Base-by-base conservation (phyloP, 345 rosid species). In the Citrus trifoliata region DNA sequence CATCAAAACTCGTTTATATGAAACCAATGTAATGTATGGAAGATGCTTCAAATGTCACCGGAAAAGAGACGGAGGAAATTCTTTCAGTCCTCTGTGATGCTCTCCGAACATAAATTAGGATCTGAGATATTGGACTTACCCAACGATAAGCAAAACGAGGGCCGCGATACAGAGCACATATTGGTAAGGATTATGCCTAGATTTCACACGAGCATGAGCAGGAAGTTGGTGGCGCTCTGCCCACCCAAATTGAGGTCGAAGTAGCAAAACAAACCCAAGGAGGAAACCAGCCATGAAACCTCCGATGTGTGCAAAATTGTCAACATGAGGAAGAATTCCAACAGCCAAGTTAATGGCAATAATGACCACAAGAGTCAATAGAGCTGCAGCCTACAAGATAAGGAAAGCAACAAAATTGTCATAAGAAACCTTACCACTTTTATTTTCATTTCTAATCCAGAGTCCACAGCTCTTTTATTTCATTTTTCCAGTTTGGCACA, bases 281-380 rank as follows among this genome's bases (percentile, higher is more conserved):
- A 93, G 88, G 71, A 93, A 86, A 38, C 98, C 96, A 3, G 95
- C 63, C 63, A 90, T 78, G 83, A 93, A 93, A 67, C 98, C 98
- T 84, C 98, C 98, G 40, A 93, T 88, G 67, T 90, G 98, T 0
- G 99, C 98, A 73, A 92, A 97, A 86, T 97, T 97, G 88, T 94
- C 98, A 5, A 94, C 97, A 10, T 88, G 91, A 67, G 99, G 99
- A 78, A 97, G 96, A 76, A 97, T 86, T 58, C 99, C 98, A 4
- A 93, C 83, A 5, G 79, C 98, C 71, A 92, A 86, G 86, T 92
- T 93, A 66, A 93, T 81, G 77, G 81, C 98, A 2, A 90, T 89
- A 84, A 93, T 87, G 83, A 92, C 55, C 35, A 89, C 30, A 2
- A 93, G 93, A 3, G 96, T 93, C 65, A 90, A 19, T 21, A 93